phyloP scores from a whole-genome alignment of 805 yeast species.

The Metschnikowia lachancei region DNA sequence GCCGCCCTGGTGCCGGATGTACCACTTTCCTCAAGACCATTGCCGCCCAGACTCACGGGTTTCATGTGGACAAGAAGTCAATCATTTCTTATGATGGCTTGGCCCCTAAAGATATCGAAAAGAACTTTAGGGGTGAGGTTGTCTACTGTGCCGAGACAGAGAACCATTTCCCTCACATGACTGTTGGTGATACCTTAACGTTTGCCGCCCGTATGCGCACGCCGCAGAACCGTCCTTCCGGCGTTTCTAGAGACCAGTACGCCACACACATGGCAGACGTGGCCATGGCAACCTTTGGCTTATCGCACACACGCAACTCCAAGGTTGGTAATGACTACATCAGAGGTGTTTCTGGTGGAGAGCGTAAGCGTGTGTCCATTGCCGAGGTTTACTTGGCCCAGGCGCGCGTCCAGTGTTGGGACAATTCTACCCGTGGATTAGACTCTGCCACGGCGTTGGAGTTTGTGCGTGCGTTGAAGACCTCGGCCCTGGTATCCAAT shows the following conservation, averaged over 20 bases:
- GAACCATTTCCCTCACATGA: conserved; percentile 62
- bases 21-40: conserved; percentile 61
- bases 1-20: conserved; percentile 80
- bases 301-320: conserved; percentile 52
- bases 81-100: conserved; percentile 53
- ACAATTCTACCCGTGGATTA: conserved; percentile 66
- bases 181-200: conserved; percentile 61
- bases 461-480: conserved; percentile 55
- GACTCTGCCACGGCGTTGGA: conserved; percentile 70
- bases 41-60: conserved; percentile 62
- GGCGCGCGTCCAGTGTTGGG: conserved; percentile 54
- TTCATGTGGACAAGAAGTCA: conserved; percentile 45
- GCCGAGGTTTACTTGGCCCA: conserved; percentile 58
- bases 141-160: conserved; percentile 67
- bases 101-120: conserved; percentile 46
- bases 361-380: conserved; percentile 65
- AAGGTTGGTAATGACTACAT: conserved; percentile 63
- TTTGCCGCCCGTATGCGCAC: conserved; percentile 59
- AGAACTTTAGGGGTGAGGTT: conserved; percentile 62
- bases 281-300: conserved; percentile 47
- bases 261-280: conserved; percentile 42
- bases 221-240: conserved; percentile 58
- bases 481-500: conserved; percentile 49
- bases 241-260: conserved; percentile 48
- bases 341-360: conserved; percentile 71